These are phyloP conservation scores for Podaxis sp. DNA, from an alignment of 768 basidiomycete species.

Conservation along the genomic window DNA sequence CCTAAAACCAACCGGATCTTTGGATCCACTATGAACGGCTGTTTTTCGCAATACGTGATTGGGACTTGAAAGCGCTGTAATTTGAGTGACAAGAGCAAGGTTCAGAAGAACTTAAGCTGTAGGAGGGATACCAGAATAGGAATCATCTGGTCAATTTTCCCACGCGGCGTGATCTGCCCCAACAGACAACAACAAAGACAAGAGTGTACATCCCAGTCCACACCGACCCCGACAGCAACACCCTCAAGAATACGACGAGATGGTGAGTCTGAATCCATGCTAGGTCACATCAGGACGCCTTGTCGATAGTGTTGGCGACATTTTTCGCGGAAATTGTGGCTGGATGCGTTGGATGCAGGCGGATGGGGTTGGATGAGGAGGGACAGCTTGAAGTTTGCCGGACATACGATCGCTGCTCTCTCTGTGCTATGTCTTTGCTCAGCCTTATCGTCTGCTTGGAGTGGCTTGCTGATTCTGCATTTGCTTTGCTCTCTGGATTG, in stretches of 20 bases:
- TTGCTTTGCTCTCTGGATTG: slow-evolving; percentile 7
- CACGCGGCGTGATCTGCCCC: background rate
- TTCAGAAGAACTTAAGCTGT: no score
- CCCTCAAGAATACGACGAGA: slow-evolving; percentile 19
- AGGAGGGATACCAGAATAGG: no score
- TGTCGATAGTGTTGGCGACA: background rate
- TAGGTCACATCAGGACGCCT: background rate
- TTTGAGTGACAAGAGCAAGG: no score
- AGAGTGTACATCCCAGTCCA: background rate
- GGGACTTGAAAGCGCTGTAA: no score
- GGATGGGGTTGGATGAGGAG: slow-evolving; percentile 15
- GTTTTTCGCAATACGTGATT: no score
- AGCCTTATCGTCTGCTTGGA: background rate
- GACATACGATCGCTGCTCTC: background rate
- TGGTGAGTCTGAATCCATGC: slow-evolving; percentile 15
- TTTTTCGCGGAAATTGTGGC: background rate
- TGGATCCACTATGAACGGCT: no score
- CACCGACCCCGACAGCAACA: slow-evolving; percentile 13
- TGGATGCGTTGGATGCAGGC: slow-evolving; percentile 14
- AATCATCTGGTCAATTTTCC: background rate
- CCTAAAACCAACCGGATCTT: no score
- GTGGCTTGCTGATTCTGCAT: slow-evolving; percentile 4
- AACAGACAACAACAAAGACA: slow-evolving; percentile 15
- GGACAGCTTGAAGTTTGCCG: background rate
- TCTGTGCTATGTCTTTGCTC: background rate